Percentiles rank a stretch among this genome's conserved stretches.
phyloP scores from a whole-genome alignment of 768 basidiomycete genomes.

The Amanita pallidorosea region DNA sequence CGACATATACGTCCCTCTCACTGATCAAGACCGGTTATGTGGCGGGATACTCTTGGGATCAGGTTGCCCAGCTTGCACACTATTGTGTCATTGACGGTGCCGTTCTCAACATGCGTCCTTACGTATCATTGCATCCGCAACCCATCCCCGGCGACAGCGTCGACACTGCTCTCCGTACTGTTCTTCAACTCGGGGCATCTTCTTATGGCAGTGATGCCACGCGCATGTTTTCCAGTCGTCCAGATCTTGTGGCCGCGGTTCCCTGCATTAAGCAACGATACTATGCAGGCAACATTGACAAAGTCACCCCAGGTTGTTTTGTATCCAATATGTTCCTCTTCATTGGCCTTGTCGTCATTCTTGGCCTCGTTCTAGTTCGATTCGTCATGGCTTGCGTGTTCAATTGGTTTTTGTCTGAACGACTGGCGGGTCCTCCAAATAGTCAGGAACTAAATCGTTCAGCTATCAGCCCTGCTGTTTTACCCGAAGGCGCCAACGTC shows the following conservation, averaged over 20 bases:
- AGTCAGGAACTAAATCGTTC: conserved; percentile 63
- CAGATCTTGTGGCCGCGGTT: conserved; percentile 54
- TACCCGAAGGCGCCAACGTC: conserved; percentile 93
- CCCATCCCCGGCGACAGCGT: conserved; percentile 65
- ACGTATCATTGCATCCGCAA: conserved; percentile 62
- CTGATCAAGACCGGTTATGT: conserved; percentile 56
- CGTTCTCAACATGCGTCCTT: conserved; percentile 88
- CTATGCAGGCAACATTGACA: conserved; percentile 91
- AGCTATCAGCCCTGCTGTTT: conserved; percentile 88
- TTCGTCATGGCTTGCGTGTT: conserved; percentile 96
- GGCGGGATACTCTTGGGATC: conserved; percentile 88
- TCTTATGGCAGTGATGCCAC: conserved; percentile 83
- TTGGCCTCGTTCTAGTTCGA: conserved; percentile 81
- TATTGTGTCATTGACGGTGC: conserved; percentile 89
- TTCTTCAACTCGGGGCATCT: conserved; percentile 38
- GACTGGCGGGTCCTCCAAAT: conserved; percentile 69
- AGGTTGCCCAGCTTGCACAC: conserved; percentile 59
- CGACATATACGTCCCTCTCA: conserved; percentile 50
- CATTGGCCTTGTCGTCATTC: conserved; percentile 81
- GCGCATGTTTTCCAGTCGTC: conserved; percentile 68
- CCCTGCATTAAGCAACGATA: conserved; percentile 81
- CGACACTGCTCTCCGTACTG: conserved; percentile 72
- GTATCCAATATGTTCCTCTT: conserved; percentile 85
- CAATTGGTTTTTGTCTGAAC: conserved; percentile 89
- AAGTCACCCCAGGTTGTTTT: conserved; percentile 93